Conservation (phyloP, 2,329 filamentous ascomycete species). For the Alternaria ventricosa region DNA sequence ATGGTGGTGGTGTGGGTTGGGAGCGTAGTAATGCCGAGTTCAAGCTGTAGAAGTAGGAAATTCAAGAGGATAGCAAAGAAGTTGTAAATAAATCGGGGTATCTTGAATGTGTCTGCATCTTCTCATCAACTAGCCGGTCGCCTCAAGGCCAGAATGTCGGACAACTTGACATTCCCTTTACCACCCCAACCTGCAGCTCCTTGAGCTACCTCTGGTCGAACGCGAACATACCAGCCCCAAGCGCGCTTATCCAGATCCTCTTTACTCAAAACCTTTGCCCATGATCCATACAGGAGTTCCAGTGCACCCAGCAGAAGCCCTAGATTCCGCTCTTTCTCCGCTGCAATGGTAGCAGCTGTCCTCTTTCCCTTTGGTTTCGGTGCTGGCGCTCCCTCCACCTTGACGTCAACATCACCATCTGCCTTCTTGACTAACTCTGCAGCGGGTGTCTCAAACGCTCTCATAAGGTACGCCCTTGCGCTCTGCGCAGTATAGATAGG, state of each 20-base stretch:
- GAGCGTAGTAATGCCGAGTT: conserved; percentile 77
- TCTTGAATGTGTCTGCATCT: neutral
- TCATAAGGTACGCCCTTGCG: conserved; percentile 65
- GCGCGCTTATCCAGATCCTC: conserved; percentile 76
- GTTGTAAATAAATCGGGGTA: neutral
- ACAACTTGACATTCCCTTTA: conserved; percentile 72
- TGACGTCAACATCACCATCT: neutral
- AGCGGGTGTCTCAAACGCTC: conserved; percentile 62
- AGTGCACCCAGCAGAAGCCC: conserved; percentile 73
- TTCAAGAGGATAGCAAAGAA: neutral
- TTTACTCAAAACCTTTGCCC: conserved; percentile 67
- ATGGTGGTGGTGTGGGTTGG: conserved; percentile 64
- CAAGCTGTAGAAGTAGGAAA: conserved; percentile 63
- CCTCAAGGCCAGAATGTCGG: conserved; percentile 60
- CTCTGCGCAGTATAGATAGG: conserved; percentile 77
- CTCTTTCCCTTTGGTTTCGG: conserved; percentile 52
- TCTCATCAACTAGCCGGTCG: conserved; percentile 12
- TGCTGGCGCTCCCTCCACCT: conserved; percentile 22
- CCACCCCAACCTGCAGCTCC: conserved; percentile 84
- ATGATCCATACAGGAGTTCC: conserved; percentile 75
- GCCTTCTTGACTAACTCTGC: conserved; percentile 24
- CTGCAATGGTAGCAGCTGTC: conserved; percentile 55
- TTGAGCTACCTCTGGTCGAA: conserved; percentile 76
- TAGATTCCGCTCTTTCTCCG: conserved; percentile 73
- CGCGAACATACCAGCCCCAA: conserved; percentile 81